These are phyloP conservation scores for Diutina sp. DNA, from an alignment of 1,139 yeast genomes.

Conservation along the genomic window DNA sequence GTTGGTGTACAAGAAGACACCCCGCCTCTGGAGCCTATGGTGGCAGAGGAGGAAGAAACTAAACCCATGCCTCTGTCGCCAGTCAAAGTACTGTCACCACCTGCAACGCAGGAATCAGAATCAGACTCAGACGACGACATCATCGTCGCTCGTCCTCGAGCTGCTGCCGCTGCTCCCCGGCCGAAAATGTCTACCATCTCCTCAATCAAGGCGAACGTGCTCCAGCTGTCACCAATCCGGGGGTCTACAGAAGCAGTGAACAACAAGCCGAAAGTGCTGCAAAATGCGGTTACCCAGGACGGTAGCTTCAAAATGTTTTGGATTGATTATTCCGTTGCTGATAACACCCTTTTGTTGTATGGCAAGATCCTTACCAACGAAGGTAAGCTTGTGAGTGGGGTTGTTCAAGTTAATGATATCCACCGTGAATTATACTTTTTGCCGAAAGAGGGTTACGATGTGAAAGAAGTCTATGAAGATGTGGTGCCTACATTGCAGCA, in stretches of 20 bases:
- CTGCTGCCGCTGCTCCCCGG: slow-evolving; percentile 16
- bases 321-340: slow-evolving; percentile 81
- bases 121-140: slow-evolving; percentile 29
- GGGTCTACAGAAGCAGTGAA: slow-evolving; percentile 12
- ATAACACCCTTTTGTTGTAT: slow-evolving; percentile 56
- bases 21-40: background rate
- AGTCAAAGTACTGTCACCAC: background rate
- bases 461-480: slow-evolving; percentile 69
- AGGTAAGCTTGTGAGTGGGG: slow-evolving; percentile 54
- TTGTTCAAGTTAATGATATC: slow-evolving; percentile 64
- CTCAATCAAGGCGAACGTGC: slow-evolving; percentile 13
- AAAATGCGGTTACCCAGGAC: slow-evolving; percentile 16
- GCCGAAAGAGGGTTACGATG: slow-evolving; percentile 45
- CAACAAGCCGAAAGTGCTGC: slow-evolving; percentile 35
- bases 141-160: slow-evolving; percentile 30
- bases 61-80: background rate
- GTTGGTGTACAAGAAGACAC: slow-evolving; percentile 2
- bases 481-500: slow-evolving; percentile 52
- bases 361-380: slow-evolving; percentile 64
- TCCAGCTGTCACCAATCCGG: slow-evolving; percentile 15
- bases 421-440: slow-evolving; percentile 64
- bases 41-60: slow-evolving; percentile 4
- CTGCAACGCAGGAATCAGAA: background rate
- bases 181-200: slow-evolving; percentile 9
- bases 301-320: slow-evolving; percentile 66